Evolutionary conservation across 768 basidiomycete species (phyloP), one percentile per base, ranked within the genome.

Genomic region (Leucosporidium yakuticum): DNA sequence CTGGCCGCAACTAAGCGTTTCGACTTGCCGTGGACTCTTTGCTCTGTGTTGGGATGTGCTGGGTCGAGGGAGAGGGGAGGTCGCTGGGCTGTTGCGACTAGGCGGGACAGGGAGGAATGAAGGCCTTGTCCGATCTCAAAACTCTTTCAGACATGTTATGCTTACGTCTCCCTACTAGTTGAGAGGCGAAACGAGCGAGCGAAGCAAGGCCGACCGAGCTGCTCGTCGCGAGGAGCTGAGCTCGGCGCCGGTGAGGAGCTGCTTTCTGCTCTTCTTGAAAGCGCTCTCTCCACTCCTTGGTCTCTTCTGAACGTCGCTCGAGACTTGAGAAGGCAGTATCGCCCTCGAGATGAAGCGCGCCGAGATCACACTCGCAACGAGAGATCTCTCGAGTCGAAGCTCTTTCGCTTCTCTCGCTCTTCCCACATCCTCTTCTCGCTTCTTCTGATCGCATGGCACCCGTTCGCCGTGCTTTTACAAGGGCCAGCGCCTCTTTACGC

Each of bases 1-100:
- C 61, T 36, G 34, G 23, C 48, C 55, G 69, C 53, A 25, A 44
- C n/a, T 59, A 39, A 44, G 15, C 59, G 62, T 68, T 32, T 59
- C 14, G 53, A 54, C 6, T 54, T 7, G 39, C 27, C 25, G 53
- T 54, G 53, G 53, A 54, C 21, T 54, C 31, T 54, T 25, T 44
- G 39, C 39, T 15, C 14, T 44, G 39, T 44, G 39, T 44, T 44
- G 39, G 39, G 39, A 9, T 15, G 39, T 44, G 53, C 17, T 14
- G 23, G 53, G n/a, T 51, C 25, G 53, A 54, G 17, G 53, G 53
- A 54, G 53, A 29, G 53, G 53, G 53, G 53, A 54, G 53, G 53
- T 54, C 53, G 31, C 27, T 20, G 53, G 53, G 53, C 27, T 19
- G 53, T 31, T 27, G 56, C 27, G 27, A 53, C 51, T 23, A 53